Evolutionary conservation across 2,329 filamentous ascomycete species (phyloP), one percentile per base, ranked within the genome.

Genomic region (Xylaria sp.): DNA sequence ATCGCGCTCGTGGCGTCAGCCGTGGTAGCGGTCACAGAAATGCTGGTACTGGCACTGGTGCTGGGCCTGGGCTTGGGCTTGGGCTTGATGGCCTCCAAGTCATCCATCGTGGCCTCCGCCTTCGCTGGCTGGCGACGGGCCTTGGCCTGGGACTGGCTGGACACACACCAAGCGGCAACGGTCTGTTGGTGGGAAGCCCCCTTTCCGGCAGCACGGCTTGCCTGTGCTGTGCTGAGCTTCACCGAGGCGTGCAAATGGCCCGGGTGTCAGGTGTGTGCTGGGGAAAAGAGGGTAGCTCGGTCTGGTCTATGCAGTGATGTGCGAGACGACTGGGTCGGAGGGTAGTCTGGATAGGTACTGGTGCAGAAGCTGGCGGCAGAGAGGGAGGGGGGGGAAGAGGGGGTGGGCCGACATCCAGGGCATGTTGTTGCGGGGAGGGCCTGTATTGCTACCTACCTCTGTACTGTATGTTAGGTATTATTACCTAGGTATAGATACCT

Each of bases 61-160:
- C 25, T 35, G 43, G 54, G 4, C 17, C 27, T 6, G 55, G 65
- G 58, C 48, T 54, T 48, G 54, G 65, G 63, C n/a, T 29, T 9
- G 55, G 62, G 61, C 65, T 66, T 56, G 61, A 62, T 63, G 60
- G 56, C 65, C 54, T 67, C 60, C 60, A 63, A 62, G 62, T 63
- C 63, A 59, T 70, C 69, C 70, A 72, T 72, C 65, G 44, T 70
- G 60, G 29, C 41, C 54, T 61, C 58, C 44, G 47, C 63, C 54
- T 52, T 57, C 37, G 33, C 53, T 54, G 19, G 47, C 23, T 23
- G 29, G 46, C 27, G 29, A 37, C 35, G n/a, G n/a, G n/a, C n/a
- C n/a, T n/a, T 60, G 38, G 56, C 19, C 58, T 47, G 4, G 41
- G 40, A 35, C 63, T 58, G 51, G 54, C 46, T 53, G 38, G 37